Evolutionary conservation across 2,329 filamentous ascomycete species (phyloP), one percentile per base, ranked within the genome.

Genomic region (Trichoderma atroviride): DNA sequence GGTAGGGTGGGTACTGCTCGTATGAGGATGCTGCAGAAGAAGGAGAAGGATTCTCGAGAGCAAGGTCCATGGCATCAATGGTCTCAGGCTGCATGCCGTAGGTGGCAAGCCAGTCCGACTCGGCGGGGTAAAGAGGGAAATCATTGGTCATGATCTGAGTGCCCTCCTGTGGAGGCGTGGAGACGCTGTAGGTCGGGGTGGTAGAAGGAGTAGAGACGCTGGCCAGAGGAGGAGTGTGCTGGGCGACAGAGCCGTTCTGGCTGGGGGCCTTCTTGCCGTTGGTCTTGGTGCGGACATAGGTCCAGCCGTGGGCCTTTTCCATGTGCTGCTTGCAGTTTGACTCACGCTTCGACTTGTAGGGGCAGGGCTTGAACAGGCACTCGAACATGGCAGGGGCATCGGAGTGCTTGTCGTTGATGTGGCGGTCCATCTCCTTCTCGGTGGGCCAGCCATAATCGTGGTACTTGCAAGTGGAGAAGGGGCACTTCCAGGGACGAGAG

Each of bases 281-380:
- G 79, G 91, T 94, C 87, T 97, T 97, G 70, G 93, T 95, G 73
- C 95, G 92, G 68, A 94, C 87, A 74, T 97, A 97, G n/a, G 86
- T 85, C 91, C 93, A 97, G 70, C 91, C 90, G 76, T 98, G 94
- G 0, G 93, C 91, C 81, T 97, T 97, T 83, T 98, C 95, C 94
- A 97, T 97, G 82, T 98, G 94, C 81, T 97, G 95, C 79, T 97
- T 97, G 87, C 93, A 96, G 81, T 98, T 98, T 72, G 92, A 96
- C 83, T 97, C 92, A 70, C 94, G 91, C 85, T 98, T 98, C 13
- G 94, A 97, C 77, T 93, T 92, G 83, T 98, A 98, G 0, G 92
- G 89, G 85, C 96, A 98, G 29, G 91, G 91, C 74, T 89, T 86
- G 81, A 87, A 98, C 59, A 89, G 82, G 82, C 96, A 99, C 82